Conservation (phyloP, 805 yeast species). For the Suhomyces kilbournensis region DNA sequence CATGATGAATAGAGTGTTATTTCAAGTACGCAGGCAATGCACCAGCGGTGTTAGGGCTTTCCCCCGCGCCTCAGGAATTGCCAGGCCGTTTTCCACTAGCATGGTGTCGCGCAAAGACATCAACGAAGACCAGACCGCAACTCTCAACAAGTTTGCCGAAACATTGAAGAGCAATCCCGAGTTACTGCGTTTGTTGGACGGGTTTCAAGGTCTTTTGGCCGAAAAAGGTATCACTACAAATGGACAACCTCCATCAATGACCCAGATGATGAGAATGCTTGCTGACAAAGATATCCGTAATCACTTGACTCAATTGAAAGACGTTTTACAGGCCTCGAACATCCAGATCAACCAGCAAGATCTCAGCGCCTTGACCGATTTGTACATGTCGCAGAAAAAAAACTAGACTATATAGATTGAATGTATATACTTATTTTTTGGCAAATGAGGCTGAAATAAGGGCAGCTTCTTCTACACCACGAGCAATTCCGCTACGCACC, state of each 20-base stretch:
- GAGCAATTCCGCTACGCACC: constrained; percentile 80
- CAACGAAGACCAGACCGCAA: constrained; percentile 7
- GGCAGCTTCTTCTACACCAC: constrained; percentile 93
- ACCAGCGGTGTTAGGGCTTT: background rate
- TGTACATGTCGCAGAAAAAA: constrained; percentile 13
- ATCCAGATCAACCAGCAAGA: constrained; percentile 32
- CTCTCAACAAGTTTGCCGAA: constrained; percentile 9
- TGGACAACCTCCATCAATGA: constrained; percentile 32
- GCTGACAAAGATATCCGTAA: constrained; percentile 35
- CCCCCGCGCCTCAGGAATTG: background rate
- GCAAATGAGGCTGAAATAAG: constrained; percentile 59
- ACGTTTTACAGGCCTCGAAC: constrained; percentile 29
- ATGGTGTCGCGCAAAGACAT: background rate
- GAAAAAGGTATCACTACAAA: constrained; percentile 31
- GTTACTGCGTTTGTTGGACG: constrained; percentile 23
- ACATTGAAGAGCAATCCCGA: constrained; percentile 24
- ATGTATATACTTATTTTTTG: constrained; percentile 22
- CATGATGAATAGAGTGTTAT: background rate
- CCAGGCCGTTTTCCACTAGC: constrained; percentile 2
- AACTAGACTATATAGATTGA: constrained; percentile 1
- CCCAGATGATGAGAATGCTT: constrained; percentile 35
- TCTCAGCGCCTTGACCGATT: constrained; percentile 26
- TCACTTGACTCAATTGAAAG: constrained; percentile 25
- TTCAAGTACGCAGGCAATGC: background rate
- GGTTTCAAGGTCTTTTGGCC: constrained; percentile 29